Evolutionary conservation across 768 basidiomycete species (phyloP), one percentile per base, ranked within the genome.

Genomic region (Boletus subparvulus): DNA sequence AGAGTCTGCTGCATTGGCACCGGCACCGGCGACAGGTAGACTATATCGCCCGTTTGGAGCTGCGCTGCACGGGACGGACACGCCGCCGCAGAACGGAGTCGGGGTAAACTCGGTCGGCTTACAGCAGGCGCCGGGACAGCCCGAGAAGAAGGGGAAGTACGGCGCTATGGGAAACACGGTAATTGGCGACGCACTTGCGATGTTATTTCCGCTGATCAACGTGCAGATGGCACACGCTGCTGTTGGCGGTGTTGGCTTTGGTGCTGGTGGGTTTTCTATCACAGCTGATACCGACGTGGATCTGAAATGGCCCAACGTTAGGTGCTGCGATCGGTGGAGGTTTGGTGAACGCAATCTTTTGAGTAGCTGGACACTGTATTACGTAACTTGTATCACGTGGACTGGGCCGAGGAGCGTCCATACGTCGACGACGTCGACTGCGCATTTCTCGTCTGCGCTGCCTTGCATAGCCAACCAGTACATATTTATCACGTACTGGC

Each of bases 211-310:
- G 59, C 68, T 68, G 54, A 70, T 39, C 43, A 49, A 47, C 54
- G 28, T 58, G 55, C 35, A 73, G 83, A 73, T 85, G 77, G 84
- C 83, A 2, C 74, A 83, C 54, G 80, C 83, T 32, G 84, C 83
- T 14, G 84, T 77, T 17, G 87, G 88, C 30, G 90, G 90, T 66
- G 83, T 84, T 53, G 89, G 89, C 0, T 89, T 89, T 61, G 89
- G 89, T 63, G 87, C 86, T 55, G 87, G 87, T 85, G 49, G 49
- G 82, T 75, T 14, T 8, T 50, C 36, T 51, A 0, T 26, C 2
- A 3, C 19, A 24, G 41, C 3, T 21, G 3, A 9, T 1, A 4
- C 13, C 0, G 24, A 30, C 17, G 30, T 26, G 13, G 7, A 32
- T 21, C 52, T 61, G 14, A 59, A 28, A 40, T 24, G 42, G 35